A percentile compares a stretch with the other conserved stretches of the same genome.
phyloP scores from a whole-genome alignment of 768 basidiomycete species.

The Mycena rebaudengoi region DNA sequence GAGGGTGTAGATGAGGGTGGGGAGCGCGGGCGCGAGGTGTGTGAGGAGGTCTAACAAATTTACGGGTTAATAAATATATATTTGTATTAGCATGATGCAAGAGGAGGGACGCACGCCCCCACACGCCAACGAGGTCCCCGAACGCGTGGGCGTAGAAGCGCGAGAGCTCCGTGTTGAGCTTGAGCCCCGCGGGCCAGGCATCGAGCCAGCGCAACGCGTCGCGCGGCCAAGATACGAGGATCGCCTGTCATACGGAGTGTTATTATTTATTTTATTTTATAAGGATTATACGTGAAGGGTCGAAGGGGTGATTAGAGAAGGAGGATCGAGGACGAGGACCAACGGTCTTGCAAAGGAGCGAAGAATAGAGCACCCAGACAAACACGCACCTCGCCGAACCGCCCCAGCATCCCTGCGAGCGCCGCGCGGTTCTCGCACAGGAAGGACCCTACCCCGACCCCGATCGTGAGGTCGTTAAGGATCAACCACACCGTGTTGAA shows the following conservation, averaged over 20 bases:
- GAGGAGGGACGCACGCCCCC: conserved; percentile 64
- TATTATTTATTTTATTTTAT: too few species aligned
- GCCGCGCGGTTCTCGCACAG: conserved; percentile 68
- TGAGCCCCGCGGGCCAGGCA: conserved; percentile 95
- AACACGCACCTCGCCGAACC: conserved; percentile 49
- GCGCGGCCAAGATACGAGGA: conserved; percentile 58
- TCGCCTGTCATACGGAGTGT: conserved; percentile 44
- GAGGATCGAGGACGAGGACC: too few species aligned
- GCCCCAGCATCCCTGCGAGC: conserved; percentile 51
- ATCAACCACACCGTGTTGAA: conserved; percentile 94
- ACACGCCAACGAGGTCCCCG: conserved; percentile 67
- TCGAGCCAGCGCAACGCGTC: conserved; percentile 82
- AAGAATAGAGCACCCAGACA: neutral
- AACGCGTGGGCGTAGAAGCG: conserved; percentile 82
- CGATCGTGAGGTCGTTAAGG: conserved; percentile 90
- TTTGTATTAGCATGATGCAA: neutral
- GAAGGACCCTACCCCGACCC: conserved; percentile 74
- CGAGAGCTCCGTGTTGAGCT: conserved; percentile 95
- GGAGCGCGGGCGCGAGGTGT: conserved; percentile 37
- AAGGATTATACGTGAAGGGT: too few species aligned
- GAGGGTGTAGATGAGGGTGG: conserved; percentile 45
- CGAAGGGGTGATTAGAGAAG: too few species aligned
- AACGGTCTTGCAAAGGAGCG: neutral
- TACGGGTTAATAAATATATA: too few species aligned
- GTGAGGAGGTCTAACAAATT: conserved; percentile 33